phyloP scores from a whole-genome alignment of 345 rosid genomes.

The Hibiscus mutabilis region DNA sequence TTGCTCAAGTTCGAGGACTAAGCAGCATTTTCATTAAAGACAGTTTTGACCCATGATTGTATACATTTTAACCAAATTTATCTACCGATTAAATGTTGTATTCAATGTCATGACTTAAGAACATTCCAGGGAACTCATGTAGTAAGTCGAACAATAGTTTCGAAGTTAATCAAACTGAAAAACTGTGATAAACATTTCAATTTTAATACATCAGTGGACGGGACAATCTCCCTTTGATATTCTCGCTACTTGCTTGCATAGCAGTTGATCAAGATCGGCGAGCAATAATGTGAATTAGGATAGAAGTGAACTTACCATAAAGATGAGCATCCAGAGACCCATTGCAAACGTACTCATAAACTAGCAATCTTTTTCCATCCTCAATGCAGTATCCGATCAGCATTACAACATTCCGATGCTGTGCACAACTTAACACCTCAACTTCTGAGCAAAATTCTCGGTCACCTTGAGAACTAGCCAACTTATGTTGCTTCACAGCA shows the following conservation, averaged over 20 bases:
- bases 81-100: background rate
- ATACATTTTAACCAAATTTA: background rate
- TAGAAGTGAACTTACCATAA: slow-evolving; percentile 52
- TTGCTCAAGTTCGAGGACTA: background rate
- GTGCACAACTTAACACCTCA: slow-evolving; percentile 96
- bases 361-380: slow-evolving; percentile 79
- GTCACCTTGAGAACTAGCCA: slow-evolving; percentile 97
- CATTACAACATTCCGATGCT: slow-evolving; percentile 94
- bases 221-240: background rate
- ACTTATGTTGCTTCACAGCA: slow-evolving; percentile 93
- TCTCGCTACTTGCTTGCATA: background rate
- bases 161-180: background rate
- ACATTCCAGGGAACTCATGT: background rate
- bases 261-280: slow-evolving; percentile 6
- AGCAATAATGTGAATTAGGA: slow-evolving; percentile 8
- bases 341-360: slow-evolving; percentile 91
- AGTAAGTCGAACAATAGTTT: background rate
- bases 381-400: slow-evolving; percentile 87
- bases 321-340: slow-evolving; percentile 92
- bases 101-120: background rate
- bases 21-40: background rate
- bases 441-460: slow-evolving; percentile 94
- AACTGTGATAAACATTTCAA: no score
- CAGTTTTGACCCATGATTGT: background rate
- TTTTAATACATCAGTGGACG: no score